Percentiles rank a stretch among this genome's conserved stretches.
Evolutionary conservation across 768 basidiomycete genomes (phyloP).

Genomic region (Boletus bicolor): DNA sequence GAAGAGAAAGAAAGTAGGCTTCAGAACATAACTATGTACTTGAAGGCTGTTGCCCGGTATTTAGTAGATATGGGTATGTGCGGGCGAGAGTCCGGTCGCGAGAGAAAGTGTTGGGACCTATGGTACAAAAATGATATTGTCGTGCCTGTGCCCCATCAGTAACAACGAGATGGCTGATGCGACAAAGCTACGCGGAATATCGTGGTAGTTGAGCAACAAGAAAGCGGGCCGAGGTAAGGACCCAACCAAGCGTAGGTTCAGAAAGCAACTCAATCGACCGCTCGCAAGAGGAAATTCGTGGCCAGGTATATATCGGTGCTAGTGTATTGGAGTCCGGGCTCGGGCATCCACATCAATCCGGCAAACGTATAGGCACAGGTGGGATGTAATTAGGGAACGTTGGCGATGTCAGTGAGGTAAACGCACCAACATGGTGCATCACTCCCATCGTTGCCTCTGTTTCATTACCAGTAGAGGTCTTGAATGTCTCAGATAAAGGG

Average conservation of each 20-base stretch:
- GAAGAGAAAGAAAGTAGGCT: neutral
- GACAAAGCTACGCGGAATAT: neutral
- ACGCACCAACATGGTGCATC: neutral
- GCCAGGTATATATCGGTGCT: neutral
- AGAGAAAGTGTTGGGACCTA: neutral
- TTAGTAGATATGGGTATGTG: neutral
- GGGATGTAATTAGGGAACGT: neutral
- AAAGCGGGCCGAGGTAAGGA: neutral
- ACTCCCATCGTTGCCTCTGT: neutral
- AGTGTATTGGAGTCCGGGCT: neutral
- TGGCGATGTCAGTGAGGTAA: neutral
- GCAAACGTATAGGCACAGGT: neutral
- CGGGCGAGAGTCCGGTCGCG: neutral
- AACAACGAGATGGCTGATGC: neutral
- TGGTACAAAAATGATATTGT: neutral
- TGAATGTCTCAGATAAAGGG: conserved; percentile 4
- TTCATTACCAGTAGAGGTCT: neutral
- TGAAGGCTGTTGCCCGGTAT: neutral
- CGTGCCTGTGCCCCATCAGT: neutral
- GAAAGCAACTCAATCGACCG: neutral
- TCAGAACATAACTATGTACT: too few relatives aligned
- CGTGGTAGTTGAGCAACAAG: neutral
- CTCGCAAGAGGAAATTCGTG: neutral
- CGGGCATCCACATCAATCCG: neutral
- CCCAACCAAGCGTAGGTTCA: neutral